Evolutionary conservation across 805 yeast species (phyloP), one percentile per base, ranked within the genome.

Genomic region (Candida oleophila): DNA sequence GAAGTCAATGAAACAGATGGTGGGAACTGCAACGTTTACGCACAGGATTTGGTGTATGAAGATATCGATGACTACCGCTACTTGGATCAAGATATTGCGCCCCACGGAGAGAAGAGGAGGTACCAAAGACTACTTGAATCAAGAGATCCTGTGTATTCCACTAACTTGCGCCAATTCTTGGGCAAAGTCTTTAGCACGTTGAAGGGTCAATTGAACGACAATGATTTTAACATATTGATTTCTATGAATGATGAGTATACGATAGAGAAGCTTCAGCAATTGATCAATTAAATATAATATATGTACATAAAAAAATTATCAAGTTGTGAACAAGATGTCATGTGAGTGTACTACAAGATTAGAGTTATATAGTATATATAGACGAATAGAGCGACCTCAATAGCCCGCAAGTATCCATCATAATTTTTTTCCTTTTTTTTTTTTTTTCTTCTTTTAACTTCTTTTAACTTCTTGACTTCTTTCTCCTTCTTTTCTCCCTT

Each of bases 1-100:
- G 96, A 89, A 58, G 74, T 86, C 12, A 78, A 82, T 47, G 97
- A 91, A 59, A 51, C 58, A 8, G 51, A 43, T 3, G 52, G 55
- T 4, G 76, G 75, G 0, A 51, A 53, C 4, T 67, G 74, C 43
- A 39, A 39, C 33, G 68, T 64, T 14, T 73, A 73, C 52, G 57
- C 58, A 22, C 68, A 63, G 41, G 72, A 70, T 49, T 62, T 61
- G 44, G 51, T 62, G 4, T 72, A 71, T 40, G 71, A 68, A 41
- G 77, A 72, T 46, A 65, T 72, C 22, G 73, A 72, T 50, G 74
- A 72, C 47, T 71, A 70, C 49, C 54, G 66, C 4, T 73, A 69
- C 52, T 52, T 66, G 42, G 77, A 72, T 49, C 66, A 69, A 5
- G 70, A 66, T 36, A 71, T 73, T 42, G 59, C 61, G 45, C 70